Conservation (phyloP, 2,329 filamentous ascomycete species). For the Xylariaceae sp. region DNA sequence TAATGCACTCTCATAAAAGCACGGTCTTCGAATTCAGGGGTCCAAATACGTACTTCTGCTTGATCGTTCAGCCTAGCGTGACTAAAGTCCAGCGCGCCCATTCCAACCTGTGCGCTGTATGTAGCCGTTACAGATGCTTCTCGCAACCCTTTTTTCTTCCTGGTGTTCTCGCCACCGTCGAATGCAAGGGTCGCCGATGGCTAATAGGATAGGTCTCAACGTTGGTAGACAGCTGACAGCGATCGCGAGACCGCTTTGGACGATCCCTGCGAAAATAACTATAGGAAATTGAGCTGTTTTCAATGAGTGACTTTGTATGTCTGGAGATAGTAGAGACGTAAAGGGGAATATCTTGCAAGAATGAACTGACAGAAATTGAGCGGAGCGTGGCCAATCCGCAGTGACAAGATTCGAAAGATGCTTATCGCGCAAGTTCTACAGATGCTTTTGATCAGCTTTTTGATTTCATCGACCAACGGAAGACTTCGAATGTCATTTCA, state of each 20-base stretch:
- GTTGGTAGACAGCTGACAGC: neutral
- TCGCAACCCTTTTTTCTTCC: neutral
- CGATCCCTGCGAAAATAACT: neutral
- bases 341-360: neutral
- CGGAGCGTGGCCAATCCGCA: neutral
- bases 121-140: neutral
- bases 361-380: neutral
- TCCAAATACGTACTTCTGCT: neutral
- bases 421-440: neutral
- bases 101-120: neutral
- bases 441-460: neutral
- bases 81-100: neutral
- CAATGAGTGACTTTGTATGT: neutral
- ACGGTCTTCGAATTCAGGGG: neutral
- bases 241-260: neutral
- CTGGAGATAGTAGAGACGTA: neutral
- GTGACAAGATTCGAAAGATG: neutral
- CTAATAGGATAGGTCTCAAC: neutral
- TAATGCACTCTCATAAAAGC: neutral
- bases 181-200: neutral
- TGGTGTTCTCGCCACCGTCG: neutral
- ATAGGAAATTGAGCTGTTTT: neutral
- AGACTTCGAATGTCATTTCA: neutral
- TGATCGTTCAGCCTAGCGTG: neutral
- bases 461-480: neutral